Evolutionary conservation across 148 eudicot species (phyloP), one percentile per base, ranked within the genome.

Genomic region (Cornus controversa): DNA sequence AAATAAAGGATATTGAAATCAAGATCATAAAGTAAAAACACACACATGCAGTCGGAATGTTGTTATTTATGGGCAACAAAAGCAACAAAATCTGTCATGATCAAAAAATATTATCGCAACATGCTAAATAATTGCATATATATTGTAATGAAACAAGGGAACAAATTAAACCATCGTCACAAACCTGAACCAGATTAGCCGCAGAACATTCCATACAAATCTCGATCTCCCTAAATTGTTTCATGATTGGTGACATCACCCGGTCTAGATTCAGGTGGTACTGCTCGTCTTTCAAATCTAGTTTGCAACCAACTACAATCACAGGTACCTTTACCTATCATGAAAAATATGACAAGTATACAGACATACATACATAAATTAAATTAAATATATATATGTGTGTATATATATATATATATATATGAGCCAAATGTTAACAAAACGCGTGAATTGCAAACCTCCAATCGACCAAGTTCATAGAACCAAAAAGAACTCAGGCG

Each of bases 161-260:
- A 8, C 63, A 75, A 71, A 8, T 37, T 47, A 29, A 65, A 60
- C 27, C 13, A 67, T 23, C 28, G 9, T 66, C 42, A 62, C 84
- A 69, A 73, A 90, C 93, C 87, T 90, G 93, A 50, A 90, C 82
- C 77, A 84, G 73, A 70, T 90, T 84, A 77, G 90, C 87, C 15
- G 91, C 90, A 65, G 93, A 87, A 79, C 93, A 90, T 71, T 90
- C 93, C 70, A 90, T 84, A 75, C 91, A 90, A 40, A 90, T 90
- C 84, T 90, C 93, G 64, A 90, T 90, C 81, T 86, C 93, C 78
- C 90, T 79, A 74, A 84, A 90, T 80, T 84, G 86, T 70, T 82
- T 87, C 93, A 90, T 90, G 10, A 87, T 82, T n/a, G 91, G 91
- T 42, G 89, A 71, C 90, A 90, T 86, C 75, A 72, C 80, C 70